Conservation (phyloP, 495 filamentous ascomycete species). For the Penicillium samsonianum region DNA sequence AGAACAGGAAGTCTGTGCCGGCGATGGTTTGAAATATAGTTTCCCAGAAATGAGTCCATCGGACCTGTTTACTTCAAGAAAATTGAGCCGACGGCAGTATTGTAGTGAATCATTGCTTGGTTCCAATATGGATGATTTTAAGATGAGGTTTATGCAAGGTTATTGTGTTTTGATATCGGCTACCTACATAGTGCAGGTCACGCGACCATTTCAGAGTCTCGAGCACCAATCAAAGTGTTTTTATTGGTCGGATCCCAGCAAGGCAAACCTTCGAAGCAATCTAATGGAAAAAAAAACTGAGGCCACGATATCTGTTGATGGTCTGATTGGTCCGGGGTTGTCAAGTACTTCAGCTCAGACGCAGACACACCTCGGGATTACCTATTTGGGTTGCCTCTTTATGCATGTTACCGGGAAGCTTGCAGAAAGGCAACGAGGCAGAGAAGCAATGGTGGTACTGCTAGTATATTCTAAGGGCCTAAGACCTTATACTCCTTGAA, state of each 20-base stretch:
- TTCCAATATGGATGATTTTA: background rate
- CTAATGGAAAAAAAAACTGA: background rate
- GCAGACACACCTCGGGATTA: background rate
- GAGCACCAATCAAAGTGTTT: background rate
- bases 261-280: background rate
- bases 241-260: background rate
- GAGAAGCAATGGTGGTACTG: too few relatives aligned
- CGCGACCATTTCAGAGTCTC: background rate
- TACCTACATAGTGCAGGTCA: too few relatives aligned
- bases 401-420: background rate
- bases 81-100: background rate
- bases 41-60: background rate
- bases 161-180: background rate
- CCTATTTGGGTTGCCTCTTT: background rate
- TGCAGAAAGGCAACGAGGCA: background rate
- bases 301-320: background rate
- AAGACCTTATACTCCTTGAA: background rate
- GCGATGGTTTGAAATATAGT: background rate
- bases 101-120: background rate
- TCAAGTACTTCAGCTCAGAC: background rate
- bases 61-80: background rate
- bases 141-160: background rate
- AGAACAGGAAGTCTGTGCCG: background rate
- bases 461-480: background rate
- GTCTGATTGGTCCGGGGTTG: constrained; percentile 4